Evolutionary conservation across 495 filamentous ascomycete species (phyloP).

Genomic region (Aspergillus conjunctus): DNA sequence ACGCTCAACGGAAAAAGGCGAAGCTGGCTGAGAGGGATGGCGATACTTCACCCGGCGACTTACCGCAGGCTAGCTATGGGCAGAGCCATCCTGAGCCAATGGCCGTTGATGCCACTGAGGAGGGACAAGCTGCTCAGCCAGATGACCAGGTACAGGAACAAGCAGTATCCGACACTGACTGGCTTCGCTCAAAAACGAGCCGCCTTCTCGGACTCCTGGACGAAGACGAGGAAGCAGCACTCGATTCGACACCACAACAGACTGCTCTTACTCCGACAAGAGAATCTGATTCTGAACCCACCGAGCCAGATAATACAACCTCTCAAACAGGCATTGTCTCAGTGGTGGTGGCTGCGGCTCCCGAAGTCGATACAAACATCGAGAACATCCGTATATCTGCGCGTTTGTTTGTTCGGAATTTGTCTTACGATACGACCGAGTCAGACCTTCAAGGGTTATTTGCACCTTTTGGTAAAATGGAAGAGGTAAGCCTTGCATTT

Average conservation of each 20-base stretch:
- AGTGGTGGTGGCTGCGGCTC: conserved; percentile 20
- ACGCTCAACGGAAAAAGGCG: conserved; percentile 44
- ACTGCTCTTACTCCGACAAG: conserved; percentile 18
- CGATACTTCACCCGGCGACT: conserved; percentile 1
- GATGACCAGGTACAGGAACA: conserved; percentile 29
- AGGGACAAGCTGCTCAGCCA: conserved; percentile 25
- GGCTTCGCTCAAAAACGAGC: conserved; percentile 91
- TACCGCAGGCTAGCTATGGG: conserved; percentile 2
- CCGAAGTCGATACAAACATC: conserved; percentile 40
- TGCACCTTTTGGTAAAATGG: conserved; percentile 65
- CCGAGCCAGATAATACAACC: conserved; percentile 17
- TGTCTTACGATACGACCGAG: conserved; percentile 78
- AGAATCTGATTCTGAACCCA: conserved; percentile 25
- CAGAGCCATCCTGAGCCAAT: conserved; percentile 28
- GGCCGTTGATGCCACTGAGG: conserved; percentile 25
- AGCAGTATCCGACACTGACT: conserved; percentile 70
- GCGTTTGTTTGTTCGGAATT: conserved; percentile 85
- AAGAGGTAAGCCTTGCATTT: conserved; percentile 72
- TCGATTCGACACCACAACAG: conserved; percentile 21
- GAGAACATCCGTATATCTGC: conserved; percentile 52
- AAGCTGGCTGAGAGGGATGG: conserved; percentile 26
- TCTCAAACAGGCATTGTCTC: conserved; percentile 16
- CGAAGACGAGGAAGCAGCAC: conserved; percentile 56
- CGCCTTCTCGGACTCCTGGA: conserved; percentile 83
- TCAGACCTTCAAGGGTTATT: conserved; percentile 76